Conservation (phyloP, 2,329 filamentous ascomycete genomes). For the Rhynchosporium secalis region DNA sequence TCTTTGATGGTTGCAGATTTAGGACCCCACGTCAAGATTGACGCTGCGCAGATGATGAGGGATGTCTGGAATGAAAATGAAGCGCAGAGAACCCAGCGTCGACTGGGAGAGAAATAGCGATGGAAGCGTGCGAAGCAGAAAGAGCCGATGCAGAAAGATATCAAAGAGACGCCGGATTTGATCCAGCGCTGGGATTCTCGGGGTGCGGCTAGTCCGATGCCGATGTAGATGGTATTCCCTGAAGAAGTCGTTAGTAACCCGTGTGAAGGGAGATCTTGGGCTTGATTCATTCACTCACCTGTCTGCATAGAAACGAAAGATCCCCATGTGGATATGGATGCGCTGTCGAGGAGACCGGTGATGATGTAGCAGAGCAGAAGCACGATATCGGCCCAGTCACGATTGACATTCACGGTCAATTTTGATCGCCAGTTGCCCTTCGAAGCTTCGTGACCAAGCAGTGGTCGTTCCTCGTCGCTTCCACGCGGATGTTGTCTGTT, state of each 20-base stretch:
- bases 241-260: constrained; percentile 3
- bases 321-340: constrained; percentile 74
- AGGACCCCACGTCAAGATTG: constrained; percentile 52
- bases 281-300: constrained; percentile 46
- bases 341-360: constrained; percentile 75
- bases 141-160: constrained; percentile 70
- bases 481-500: constrained; percentile 15
- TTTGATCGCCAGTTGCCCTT: constrained; percentile 22
- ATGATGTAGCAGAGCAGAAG: constrained; percentile 73
- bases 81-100: constrained; percentile 63
- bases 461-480: constrained; percentile 40
- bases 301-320: constrained; percentile 66
- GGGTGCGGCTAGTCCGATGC: constrained; percentile 67
- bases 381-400: constrained; percentile 65
- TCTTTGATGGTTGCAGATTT: constrained; percentile 44
- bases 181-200: constrained; percentile 60
- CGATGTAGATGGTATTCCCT: constrained; percentile 79
- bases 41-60: constrained; percentile 53
- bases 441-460: constrained; percentile 32
- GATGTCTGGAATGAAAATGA: constrained; percentile 56
- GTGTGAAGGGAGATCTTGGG: neutral
- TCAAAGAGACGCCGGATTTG: constrained; percentile 70
- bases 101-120: constrained; percentile 58
- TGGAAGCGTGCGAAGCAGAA: constrained; percentile 71
- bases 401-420: constrained; percentile 50